Evolutionary conservation across 306 rosid genomes (phyloP).

Genomic region (Ceratonia siliqua): DNA sequence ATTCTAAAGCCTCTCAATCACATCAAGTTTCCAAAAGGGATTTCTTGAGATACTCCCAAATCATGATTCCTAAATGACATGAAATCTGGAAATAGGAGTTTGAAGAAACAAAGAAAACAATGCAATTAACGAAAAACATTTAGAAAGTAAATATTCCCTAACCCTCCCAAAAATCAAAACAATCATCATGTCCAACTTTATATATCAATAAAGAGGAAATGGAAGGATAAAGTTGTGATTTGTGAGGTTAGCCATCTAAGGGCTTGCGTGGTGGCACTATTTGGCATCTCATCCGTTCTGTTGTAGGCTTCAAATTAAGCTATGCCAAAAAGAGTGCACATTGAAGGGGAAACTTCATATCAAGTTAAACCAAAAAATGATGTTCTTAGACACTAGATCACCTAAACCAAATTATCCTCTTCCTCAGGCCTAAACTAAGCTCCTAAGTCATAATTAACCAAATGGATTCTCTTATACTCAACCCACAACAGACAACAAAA

Average conservation of each 20-base stretch:
- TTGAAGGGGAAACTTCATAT: not conserved
- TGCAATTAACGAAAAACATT: not conserved
- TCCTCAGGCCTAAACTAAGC: not conserved
- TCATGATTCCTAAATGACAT: not conserved
- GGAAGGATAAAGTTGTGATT: not conserved
- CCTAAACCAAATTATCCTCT: not conserved
- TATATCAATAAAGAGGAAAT: not conserved
- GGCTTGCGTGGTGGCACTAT: not conserved
- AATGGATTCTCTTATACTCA: not conserved
- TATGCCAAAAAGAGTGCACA: not conserved
- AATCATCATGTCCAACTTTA: not conserved
- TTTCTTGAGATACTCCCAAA: not conserved
- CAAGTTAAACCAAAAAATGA: not conserved
- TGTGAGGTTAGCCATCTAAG: not conserved
- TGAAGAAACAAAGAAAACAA: not conserved
- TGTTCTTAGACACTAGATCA: not conserved
- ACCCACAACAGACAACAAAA: not conserved
- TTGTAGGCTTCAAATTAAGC: not conserved
- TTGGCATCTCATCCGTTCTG: not conserved
- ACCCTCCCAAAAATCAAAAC: not conserved
- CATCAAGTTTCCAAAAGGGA: not conserved
- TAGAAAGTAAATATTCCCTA: not conserved
- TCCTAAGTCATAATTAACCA: not conserved
- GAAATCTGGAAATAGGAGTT: not conserved
- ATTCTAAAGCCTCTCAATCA: not conserved